Evolutionary conservation across 1,139 yeast species (phyloP).

Genomic region (Candida sp.): DNA sequence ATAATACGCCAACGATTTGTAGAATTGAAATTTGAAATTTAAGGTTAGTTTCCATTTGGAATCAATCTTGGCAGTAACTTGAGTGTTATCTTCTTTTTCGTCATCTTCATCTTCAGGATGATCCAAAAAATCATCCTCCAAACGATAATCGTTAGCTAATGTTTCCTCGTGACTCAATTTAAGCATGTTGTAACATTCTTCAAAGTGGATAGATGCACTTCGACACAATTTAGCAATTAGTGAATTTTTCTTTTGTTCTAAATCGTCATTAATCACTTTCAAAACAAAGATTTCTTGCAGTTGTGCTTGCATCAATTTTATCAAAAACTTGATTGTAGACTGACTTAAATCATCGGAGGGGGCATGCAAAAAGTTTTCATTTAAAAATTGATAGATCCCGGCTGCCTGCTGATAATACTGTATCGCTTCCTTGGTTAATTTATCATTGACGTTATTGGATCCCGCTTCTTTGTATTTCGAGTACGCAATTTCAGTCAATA

Average conservation of each 20-base stretch:
- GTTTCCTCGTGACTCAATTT: conserved; percentile 16
- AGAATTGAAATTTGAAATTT: conserved; percentile 47
- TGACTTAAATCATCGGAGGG: conserved; percentile 79
- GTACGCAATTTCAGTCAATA: conserved; percentile 48
- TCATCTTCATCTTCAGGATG: conserved; percentile 13
- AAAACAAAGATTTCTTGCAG: conserved; percentile 82
- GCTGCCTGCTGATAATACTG: conserved; percentile 72
- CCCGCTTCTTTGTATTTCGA: conserved; percentile 41
- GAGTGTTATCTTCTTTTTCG: conserved; percentile 16
- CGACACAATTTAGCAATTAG: conserved; percentile 71
- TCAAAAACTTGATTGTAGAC: conserved; percentile 63
- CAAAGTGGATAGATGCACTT: conserved; percentile 57
- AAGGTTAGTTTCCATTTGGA: conserved; percentile 41
- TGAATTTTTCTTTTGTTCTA: conserved; percentile 53
- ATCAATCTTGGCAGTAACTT: conserved; percentile 45
- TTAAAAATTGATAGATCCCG: conserved; percentile 69
- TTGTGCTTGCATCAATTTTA: conserved; percentile 73
- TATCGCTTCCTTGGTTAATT: conserved; percentile 53
- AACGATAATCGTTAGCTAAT: conserved; percentile 14
- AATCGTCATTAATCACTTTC: conserved; percentile 52
- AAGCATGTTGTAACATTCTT: conserved; percentile 39
- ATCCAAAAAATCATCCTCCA: conserved; percentile 10
- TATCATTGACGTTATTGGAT: conserved; percentile 41
- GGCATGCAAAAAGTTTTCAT: conserved; percentile 85
- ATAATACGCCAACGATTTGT: conserved; percentile 44